A percentile compares a stretch with the other conserved stretches of the same genome.
Conservation (phyloP, 2,329 filamentous ascomycete species). For the Hypoxylon sp. region DNA sequence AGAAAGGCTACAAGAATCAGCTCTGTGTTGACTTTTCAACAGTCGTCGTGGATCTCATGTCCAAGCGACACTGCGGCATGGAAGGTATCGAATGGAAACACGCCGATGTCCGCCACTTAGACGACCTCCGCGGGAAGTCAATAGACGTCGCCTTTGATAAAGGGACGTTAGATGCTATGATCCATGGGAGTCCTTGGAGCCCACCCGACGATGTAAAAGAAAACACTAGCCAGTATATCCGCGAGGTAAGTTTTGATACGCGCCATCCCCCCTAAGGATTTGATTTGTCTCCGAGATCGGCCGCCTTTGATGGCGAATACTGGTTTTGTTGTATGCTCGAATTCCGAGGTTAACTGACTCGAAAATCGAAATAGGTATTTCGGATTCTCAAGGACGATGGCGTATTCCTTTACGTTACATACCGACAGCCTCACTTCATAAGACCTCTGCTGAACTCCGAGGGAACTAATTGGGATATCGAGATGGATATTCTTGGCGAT, state of each 20-base stretch:
- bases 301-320: not conserved
- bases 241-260: slow-evolving; percentile 57
- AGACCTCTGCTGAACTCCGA: slow-evolving; percentile 60
- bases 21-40: slow-evolving; percentile 70
- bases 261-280: not conserved
- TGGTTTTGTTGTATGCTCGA: slow-evolving; percentile 2
- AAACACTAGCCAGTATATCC: slow-evolving; percentile 63
- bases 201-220: slow-evolving; percentile 63
- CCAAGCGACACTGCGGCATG: slow-evolving; percentile 55
- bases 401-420: slow-evolving; percentile 66
- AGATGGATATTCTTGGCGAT: slow-evolving; percentile 58
- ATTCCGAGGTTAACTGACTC: slow-evolving; percentile 24
- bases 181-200: slow-evolving; percentile 66
- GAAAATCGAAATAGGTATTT: slow-evolving; percentile 54
- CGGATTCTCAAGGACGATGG: slow-evolving; percentile 63
- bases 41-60: slow-evolving; percentile 67
- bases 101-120: slow-evolving; percentile 66
- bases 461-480: slow-evolving; percentile 58
- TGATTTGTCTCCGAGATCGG: not conserved
- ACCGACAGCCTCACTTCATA: slow-evolving; percentile 68
- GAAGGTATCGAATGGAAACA: slow-evolving; percentile 63
- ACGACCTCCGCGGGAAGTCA: slow-evolving; percentile 54
- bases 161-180: slow-evolving; percentile 68
- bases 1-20: slow-evolving; percentile 64
- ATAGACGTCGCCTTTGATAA: slow-evolving; percentile 71